phyloP scores from a whole-genome alignment of 306 rosid genomes.

The Abrus precatorius region DNA sequence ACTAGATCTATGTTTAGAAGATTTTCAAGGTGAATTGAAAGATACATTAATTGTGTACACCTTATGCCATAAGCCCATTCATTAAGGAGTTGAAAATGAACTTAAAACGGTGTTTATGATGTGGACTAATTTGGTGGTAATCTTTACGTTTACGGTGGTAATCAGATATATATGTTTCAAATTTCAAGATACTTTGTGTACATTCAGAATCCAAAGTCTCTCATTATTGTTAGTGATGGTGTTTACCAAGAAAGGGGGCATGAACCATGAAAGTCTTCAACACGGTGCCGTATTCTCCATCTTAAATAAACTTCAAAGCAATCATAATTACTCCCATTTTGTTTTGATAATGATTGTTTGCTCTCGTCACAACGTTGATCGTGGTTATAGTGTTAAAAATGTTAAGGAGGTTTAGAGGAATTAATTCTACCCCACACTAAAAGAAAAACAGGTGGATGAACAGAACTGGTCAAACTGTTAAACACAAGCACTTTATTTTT shows the following conservation, averaged over 20 bases:
- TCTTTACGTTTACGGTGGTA: not conserved
- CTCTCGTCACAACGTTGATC: conserved; percentile 12
- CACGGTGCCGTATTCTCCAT: not conserved
- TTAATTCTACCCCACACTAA: not conserved
- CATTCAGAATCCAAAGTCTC: conserved; percentile 17
- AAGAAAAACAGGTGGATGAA: too few relatives aligned
- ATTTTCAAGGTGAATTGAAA: too few relatives aligned
- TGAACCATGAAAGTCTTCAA: not conserved
- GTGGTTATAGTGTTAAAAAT: conserved; percentile 3
- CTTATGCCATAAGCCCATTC: too few relatives aligned
- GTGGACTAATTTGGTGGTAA: conserved; percentile 6
- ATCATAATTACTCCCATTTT: conserved; percentile 19
- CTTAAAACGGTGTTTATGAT: not conserved
- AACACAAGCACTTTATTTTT: not conserved
- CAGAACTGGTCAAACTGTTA: too few relatives aligned
- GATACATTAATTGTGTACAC: not conserved
- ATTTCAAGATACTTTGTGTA: conserved; percentile 2
- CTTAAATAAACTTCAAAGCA: conserved; percentile 19
- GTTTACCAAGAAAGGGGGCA: conserved; percentile 19
- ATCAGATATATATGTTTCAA: conserved; percentile 19
- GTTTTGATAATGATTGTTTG: conserved; percentile 18
- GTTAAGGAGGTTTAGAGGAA: not conserved
- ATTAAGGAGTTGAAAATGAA: not conserved
- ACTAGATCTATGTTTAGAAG: too few relatives aligned
- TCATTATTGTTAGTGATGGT: not conserved